phyloP scores from a whole-genome alignment of 306 rosid species.

The Vicia villosa region DNA sequence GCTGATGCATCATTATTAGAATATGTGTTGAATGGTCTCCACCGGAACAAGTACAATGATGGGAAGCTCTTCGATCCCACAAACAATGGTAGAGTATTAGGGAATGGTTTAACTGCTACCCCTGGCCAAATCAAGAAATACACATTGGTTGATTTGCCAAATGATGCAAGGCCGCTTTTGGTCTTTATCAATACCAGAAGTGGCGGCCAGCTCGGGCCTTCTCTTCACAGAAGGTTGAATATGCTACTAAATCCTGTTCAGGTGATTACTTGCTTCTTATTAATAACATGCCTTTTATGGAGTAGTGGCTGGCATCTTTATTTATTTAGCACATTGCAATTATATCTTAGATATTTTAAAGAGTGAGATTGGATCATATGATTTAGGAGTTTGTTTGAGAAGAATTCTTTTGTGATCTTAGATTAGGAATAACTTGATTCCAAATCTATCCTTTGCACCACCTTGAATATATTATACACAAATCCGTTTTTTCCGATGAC shows the following conservation, averaged over 20 bases:
- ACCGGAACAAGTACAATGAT: slow-evolving; percentile 46
- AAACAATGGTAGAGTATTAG: slow-evolving; percentile 37
- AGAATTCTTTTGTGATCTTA: slow-evolving; percentile 25
- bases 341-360: slow-evolving; percentile 25
- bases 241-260: slow-evolving; percentile 75
- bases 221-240: slow-evolving; percentile 71
- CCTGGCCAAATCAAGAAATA: slow-evolving; percentile 48
- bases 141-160: slow-evolving; percentile 61
- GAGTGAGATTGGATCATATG: slow-evolving; percentile 13
- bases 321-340: slow-evolving; percentile 19
- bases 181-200: slow-evolving; percentile 73
- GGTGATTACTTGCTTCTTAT: slow-evolving; percentile 46
- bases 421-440: slow-evolving; percentile 31
- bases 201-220: slow-evolving; percentile 76
- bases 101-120: slow-evolving; percentile 38
- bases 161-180: slow-evolving; percentile 71
- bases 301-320: slow-evolving; percentile 23
- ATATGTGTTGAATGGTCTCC: slow-evolving; percentile 52
- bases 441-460: slow-evolving; percentile 21
- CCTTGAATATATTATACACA: slow-evolving; percentile 7
- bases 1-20: slow-evolving; percentile 50
- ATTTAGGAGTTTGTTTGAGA: slow-evolving; percentile 26
- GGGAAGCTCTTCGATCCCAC: slow-evolving; percentile 39
- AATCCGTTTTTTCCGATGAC: slow-evolving; percentile 7
- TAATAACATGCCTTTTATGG: slow-evolving; percentile 1